phyloP scores from a whole-genome alignment of 495 filamentous ascomycete genomes.

The Astrocystis sublimbata region DNA sequence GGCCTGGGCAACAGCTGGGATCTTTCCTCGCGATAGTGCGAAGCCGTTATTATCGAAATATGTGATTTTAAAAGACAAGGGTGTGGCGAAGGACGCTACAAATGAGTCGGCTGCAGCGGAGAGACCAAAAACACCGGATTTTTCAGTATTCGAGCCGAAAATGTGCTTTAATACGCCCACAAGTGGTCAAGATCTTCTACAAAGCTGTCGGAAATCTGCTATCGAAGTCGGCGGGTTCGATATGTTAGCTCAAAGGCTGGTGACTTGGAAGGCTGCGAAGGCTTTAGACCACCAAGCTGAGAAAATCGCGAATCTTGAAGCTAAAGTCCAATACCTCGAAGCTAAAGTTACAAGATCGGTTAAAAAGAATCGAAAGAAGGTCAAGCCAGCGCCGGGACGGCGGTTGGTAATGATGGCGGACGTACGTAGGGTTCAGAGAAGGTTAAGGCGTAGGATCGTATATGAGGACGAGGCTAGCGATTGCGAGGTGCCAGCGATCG shows the following conservation, averaged over 20 bases:
- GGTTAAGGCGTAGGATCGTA: too few species aligned
- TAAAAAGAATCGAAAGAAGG: not conserved
- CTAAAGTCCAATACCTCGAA: not conserved
- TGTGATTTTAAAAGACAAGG: not conserved
- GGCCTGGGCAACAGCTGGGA: conserved; percentile 1
- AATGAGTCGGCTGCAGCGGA: not conserved
- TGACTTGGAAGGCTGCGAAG: not conserved
- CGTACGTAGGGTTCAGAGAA: not conserved
- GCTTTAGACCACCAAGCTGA: not conserved
- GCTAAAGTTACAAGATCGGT: not conserved
- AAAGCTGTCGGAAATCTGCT: not conserved
- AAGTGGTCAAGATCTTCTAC: not conserved
- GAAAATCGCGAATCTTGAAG: not conserved
- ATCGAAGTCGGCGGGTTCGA: not conserved
- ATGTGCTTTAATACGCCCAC: not conserved
- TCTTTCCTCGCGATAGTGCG: not conserved
- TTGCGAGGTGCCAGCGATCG: too few species aligned
- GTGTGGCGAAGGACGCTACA: too few species aligned
- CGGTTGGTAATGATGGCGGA: not conserved
- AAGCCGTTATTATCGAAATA: conserved; percentile 5
- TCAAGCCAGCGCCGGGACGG: not conserved
- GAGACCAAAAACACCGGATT: not conserved
- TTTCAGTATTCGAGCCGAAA: not conserved
- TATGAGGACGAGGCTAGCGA: too few species aligned
- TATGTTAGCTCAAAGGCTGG: not conserved